Conservation (phyloP, 2,329 filamentous ascomycete species). For the Cladosporium sp. region DNA sequence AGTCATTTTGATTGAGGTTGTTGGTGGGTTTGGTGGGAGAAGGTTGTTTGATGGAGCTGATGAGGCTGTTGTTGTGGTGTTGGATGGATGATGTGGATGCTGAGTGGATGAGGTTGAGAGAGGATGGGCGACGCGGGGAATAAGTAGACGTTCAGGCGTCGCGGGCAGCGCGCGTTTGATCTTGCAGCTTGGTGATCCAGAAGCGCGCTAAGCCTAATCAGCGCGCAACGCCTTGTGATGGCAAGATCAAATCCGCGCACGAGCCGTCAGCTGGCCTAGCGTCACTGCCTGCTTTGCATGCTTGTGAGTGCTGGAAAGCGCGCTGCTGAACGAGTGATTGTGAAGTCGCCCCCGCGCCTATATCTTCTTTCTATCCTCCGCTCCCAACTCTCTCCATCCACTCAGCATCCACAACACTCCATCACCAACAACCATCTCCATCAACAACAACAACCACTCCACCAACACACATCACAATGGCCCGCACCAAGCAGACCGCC, state of each 20-base stretch:
- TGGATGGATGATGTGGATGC: slow-evolving; percentile 8
- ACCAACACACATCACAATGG: slow-evolving; percentile 38
- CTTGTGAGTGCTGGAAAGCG: slow-evolving; percentile 14
- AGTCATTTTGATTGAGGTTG: slow-evolving; percentile 45
- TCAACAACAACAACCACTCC: slow-evolving; percentile 30
- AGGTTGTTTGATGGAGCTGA: slow-evolving; percentile 17
- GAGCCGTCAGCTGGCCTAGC: background rate
- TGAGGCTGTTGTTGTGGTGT: slow-evolving; percentile 7
- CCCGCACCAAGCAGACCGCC: slow-evolving; percentile 54
- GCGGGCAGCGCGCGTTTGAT: slow-evolving; percentile 11
- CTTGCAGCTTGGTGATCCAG: slow-evolving; percentile 14
- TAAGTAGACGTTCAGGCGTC: background rate
- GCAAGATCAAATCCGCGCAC: slow-evolving; percentile 13
- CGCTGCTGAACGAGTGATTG: slow-evolving; percentile 12
- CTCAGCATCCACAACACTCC: slow-evolving; percentile 12
- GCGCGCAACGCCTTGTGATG: slow-evolving; percentile 1
- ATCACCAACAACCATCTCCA: slow-evolving; percentile 18
- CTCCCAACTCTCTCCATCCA: slow-evolving; percentile 5
- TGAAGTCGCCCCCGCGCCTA: slow-evolving; percentile 15
- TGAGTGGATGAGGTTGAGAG: slow-evolving; percentile 10
- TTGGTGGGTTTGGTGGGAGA: slow-evolving; percentile 21
- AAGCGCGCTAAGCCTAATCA: slow-evolving; percentile 13
- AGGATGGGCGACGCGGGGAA: slow-evolving; percentile 9
- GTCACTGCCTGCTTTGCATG: slow-evolving; percentile 6
- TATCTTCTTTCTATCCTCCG: slow-evolving; percentile 11